Evolutionary conservation across 768 basidiomycete genomes (phyloP).

Genomic region (Termitomyces sp.): DNA sequence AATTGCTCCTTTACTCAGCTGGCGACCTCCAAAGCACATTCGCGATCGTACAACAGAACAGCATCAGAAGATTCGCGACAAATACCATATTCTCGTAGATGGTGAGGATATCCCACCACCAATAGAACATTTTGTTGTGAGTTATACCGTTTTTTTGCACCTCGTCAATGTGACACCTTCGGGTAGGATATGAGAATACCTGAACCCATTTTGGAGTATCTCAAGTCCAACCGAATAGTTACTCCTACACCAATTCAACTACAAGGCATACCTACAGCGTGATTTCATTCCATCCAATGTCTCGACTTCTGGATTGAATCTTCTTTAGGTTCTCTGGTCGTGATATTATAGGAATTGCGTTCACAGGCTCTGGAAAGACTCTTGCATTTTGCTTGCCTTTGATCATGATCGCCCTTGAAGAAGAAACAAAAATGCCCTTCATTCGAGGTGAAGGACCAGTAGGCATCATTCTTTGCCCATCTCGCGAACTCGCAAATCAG

Average conservation of each 20-base stretch:
- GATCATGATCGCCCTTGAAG: constrained; percentile 94
- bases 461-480: constrained; percentile 95
- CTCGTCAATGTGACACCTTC: constrained; percentile 4
- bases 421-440: constrained; percentile 87
- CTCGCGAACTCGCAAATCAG: constrained; percentile 93
- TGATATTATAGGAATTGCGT: constrained; percentile 98
- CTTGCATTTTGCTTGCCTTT: constrained; percentile 97
- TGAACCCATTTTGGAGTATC: constrained; percentile 70
- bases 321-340: constrained; percentile 79
- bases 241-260: constrained; percentile 94
- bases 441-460: constrained; percentile 93
- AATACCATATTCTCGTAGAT: constrained; percentile 92
- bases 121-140: constrained; percentile 80
- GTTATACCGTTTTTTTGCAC: constrained; percentile 7
- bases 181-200: constrained; percentile 98
- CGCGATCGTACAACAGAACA: constrained; percentile 65
- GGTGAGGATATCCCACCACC: constrained; percentile 93
- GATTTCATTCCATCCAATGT: constrained; percentile 11
- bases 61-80: constrained; percentile 73
- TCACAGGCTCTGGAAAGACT: constrained; percentile 98
- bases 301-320: constrained; percentile 10
- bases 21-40: constrained; percentile 84
- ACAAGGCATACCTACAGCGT: constrained; percentile 96
- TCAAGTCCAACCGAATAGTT: constrained; percentile 81
- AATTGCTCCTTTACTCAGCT: constrained; percentile 41